Conservation (phyloP, 2,329 filamentous ascomycete genomes). For the Raffaelea arxii region DNA sequence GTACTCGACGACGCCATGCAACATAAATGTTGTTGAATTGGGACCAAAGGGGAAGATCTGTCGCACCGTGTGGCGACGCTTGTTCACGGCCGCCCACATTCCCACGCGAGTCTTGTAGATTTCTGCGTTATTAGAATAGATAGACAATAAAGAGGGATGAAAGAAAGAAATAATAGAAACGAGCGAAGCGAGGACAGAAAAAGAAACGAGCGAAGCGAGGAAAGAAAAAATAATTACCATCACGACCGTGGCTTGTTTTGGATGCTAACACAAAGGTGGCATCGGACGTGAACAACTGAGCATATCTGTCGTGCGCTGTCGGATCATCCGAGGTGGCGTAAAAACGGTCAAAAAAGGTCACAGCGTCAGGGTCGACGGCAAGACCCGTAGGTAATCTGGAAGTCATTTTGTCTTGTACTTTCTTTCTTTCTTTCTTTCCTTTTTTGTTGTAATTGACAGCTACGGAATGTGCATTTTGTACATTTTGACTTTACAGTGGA, state of each 20-base stretch:
- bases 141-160: no score
- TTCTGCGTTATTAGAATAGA: conserved; percentile 14
- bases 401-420: no score
- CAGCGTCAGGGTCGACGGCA: conserved; percentile 14
- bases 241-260: conserved; percentile 15
- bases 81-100: conserved; percentile 21
- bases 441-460: no score
- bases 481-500: no score
- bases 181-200: neutral
- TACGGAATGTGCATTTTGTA: no score
- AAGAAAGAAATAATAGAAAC: neutral
- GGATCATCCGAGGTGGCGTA: conserved; percentile 22
- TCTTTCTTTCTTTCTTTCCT: no score
- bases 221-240: conserved; percentile 10
- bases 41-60: conserved; percentile 21
- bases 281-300: conserved; percentile 17
- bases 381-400: conserved; percentile 8
- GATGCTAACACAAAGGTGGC: conserved; percentile 22
- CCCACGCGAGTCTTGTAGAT: conserved; percentile 18
- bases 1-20: conserved; percentile 21
- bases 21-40: conserved; percentile 20
- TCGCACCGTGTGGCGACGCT: conserved; percentile 19
- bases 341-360: conserved; percentile 20
- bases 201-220: neutral
- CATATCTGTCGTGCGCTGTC: conserved; percentile 19